Evolutionary conservation across 179 eudicot genomes (phyloP), one percentile per base, ranked within the genome.

Genomic region (Carnegiea gigantea): DNA sequence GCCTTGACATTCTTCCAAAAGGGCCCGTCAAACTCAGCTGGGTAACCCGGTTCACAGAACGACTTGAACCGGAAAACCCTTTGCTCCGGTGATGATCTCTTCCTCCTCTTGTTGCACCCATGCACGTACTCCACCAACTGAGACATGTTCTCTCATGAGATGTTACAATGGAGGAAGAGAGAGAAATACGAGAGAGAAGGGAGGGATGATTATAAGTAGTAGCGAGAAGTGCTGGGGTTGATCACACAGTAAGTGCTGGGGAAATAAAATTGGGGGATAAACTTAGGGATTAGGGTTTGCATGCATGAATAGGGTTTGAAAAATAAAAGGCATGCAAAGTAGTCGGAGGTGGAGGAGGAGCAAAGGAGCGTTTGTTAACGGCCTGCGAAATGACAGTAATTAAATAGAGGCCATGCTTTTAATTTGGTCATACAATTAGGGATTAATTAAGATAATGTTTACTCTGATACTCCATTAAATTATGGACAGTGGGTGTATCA

Each of bases 1-100:
- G 86, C 89, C 78, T 84, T 88, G 0, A 95, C 87, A 80, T 95
- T 95, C 67, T 90, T 85, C 79, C 86, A 83, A 73, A 95, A 94
- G 1, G 90, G 79, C 13, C 95, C 96, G n/a, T 78, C 81, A 64
- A 89, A 93, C 83, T 92, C 92, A 0, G 88, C 84, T 2, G 99
- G 99, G 70, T 86, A 86, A 0, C 98, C 99, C 46, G 90, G 89
- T 44, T 89, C 92, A 1, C 97, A 92, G 70, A 96, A 96, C 0
- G 88, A 86, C 90, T 90, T 92, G 84, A 96, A 94, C 80, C 91
- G 85, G 81, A 90, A 96, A 6, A 92, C 93, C 74, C 89, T 84
- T 57, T 92, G 96, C 33, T 89, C 90, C 2, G 77, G 79, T 33
- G 78, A 75, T n/a, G 86, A 81, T 21, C 86, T 81, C 72, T 86